Evolutionary conservation across 805 yeast genomes (phyloP).

Genomic region (Nakazawaea populi): DNA sequence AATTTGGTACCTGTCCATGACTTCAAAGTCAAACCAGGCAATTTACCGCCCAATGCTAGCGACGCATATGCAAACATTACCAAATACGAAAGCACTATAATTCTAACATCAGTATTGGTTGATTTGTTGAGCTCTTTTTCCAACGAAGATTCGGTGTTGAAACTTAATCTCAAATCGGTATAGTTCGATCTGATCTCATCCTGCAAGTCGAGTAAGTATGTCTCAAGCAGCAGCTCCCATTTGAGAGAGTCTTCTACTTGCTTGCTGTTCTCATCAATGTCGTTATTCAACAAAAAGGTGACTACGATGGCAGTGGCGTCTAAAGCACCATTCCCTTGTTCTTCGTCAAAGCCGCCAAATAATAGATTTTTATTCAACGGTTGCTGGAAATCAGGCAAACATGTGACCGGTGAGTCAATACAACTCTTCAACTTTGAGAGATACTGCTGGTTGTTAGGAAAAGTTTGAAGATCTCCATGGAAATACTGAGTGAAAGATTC

Average conservation of each 20-base stretch:
- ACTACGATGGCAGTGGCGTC: constrained; percentile 69
- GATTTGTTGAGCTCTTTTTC: constrained; percentile 81
- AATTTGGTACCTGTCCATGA: constrained; percentile 51
- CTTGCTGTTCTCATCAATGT: constrained; percentile 33
- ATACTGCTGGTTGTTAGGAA: constrained; percentile 52
- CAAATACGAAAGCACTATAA: constrained; percentile 69
- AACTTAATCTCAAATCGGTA: constrained; percentile 58
- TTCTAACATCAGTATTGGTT: constrained; percentile 69
- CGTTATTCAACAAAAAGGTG: constrained; percentile 62
- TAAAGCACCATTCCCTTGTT: constrained; percentile 33
- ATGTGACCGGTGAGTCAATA: constrained; percentile 76
- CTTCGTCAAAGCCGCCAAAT: constrained; percentile 53
- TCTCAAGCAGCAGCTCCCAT: constrained; percentile 74
- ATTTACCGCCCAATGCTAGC: constrained; percentile 51
- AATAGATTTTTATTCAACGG: constrained; percentile 71
- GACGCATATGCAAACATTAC: constrained; percentile 89
- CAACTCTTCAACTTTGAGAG: constrained; percentile 47
- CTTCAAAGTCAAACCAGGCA: constrained; percentile 7
- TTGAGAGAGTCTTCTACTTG: constrained; percentile 33
- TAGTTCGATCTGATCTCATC: background rate
- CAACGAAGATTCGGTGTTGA: constrained; percentile 77
- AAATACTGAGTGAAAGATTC: constrained; percentile 90
- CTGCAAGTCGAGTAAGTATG: constrained; percentile 39
- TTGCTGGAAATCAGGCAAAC: constrained; percentile 87
- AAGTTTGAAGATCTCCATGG: constrained; percentile 47